Percentiles rank a stretch among this genome's conserved stretches.
Conservation (phyloP, 176 grass and related monocot species). For the Carex scoparia region DNA sequence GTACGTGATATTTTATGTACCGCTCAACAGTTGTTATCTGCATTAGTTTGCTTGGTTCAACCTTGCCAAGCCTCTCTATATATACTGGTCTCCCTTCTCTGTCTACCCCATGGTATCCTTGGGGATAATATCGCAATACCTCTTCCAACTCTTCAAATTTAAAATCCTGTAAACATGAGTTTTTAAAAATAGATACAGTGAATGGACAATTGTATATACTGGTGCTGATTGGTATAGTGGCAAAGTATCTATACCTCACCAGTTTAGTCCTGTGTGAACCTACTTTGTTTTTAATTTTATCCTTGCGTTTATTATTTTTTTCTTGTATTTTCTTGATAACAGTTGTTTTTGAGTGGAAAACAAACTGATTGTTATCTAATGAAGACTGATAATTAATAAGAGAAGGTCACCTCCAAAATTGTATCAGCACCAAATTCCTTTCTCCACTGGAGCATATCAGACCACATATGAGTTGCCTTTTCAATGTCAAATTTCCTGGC, state of each 20-base stretch:
- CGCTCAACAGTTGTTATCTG: slow-evolving; percentile 72
- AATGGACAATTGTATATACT: neutral
- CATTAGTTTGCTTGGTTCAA: slow-evolving; percentile 73
- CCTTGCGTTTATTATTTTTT: neutral
- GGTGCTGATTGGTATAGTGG: neutral
- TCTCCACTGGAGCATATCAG: slow-evolving; percentile 82
- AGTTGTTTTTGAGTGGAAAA: neutral
- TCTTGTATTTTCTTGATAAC: neutral
- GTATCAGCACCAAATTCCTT: slow-evolving; percentile 66
- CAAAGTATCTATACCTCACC: no score
- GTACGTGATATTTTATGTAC: slow-evolving; percentile 86
- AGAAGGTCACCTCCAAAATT: slow-evolving; percentile 61
- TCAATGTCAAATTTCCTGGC: slow-evolving; percentile 79
- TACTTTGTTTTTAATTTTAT: neutral
- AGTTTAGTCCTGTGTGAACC: neutral
- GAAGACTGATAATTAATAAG: slow-evolving; percentile 6
- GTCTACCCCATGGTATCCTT: slow-evolving; percentile 86
- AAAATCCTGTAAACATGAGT: slow-evolving; percentile 46
- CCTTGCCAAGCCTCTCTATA: slow-evolving; percentile 73
- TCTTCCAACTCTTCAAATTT: slow-evolving; percentile 72
- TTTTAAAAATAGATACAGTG: neutral
- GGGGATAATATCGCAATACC: slow-evolving; percentile 67
- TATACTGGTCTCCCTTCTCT: slow-evolving; percentile 81
- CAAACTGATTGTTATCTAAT: neutral
- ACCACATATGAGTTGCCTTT: slow-evolving; percentile 74